Evolutionary conservation across 345 rosid genomes (phyloP), one percentile per base, ranked within the genome.

Genomic region (Salix caprea): DNA sequence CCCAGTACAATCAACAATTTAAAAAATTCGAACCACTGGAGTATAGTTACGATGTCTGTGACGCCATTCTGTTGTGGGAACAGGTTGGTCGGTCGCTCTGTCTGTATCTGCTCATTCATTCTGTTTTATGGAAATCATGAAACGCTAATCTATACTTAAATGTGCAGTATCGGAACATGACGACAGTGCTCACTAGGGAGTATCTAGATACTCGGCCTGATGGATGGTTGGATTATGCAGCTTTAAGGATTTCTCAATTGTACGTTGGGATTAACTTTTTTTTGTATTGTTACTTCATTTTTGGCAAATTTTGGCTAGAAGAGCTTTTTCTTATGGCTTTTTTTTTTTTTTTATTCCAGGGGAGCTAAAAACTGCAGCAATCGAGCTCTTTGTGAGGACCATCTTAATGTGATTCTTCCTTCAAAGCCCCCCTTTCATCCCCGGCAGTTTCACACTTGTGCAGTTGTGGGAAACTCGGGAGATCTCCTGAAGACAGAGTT

Each of bases 161-260:
- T 50, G 42, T 87, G 90, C 91, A 96, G 99, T 91, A 91, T 74
- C 96, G 97, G 65, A 96, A 96, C 87, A 93, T 93, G 96, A 96
- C 99, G 67, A 93, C 99, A 10, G 92, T 93, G 39, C 82, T 96
- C 82, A 96, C 98, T 2, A 90, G 99, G 80, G 99, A 96, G 78
- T 96, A 93, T 78, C 91, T 96, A 23, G 99, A 96, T 81, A 85
- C 82, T 75, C 91, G 96, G 66, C 96, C 98, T 15, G 90, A 93
- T 83, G 98, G 99, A 73, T 96, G 99, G 99, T 81, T 90, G 74
- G 94, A 92, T 21, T 91, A 93, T 85, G 99, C 99, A 5, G 98
- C 98, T 26, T 85, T 88, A 88, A 88, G 99, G 82, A 96, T 96
- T 78, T 91, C 98, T 32, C 94, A 93, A 77, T 77, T 96, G 99